Evolutionary conservation across 1,284 basidiomycete genomes (phyloP).

Genomic region (Ustilago sp.): DNA sequence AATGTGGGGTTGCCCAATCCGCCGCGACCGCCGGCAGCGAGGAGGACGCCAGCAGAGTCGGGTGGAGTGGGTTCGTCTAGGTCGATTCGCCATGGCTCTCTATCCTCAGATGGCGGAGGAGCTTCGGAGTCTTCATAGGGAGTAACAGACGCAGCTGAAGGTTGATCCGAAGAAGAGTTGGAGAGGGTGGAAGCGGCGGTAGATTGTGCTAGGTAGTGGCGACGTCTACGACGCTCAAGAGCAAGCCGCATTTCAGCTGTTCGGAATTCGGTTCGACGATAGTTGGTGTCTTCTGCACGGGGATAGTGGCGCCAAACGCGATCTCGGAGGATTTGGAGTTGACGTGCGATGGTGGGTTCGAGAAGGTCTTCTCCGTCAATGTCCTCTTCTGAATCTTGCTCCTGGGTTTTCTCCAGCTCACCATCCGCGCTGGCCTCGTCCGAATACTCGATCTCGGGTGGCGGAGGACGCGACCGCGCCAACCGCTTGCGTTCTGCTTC

Average conservation of each 20-base stretch:
- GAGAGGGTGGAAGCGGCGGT: conserved; percentile 20
- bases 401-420: conserved; percentile 9
- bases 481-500: conserved; percentile 24
- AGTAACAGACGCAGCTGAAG: conserved; percentile 48
- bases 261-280: conserved; percentile 58
- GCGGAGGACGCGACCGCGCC: conserved; percentile 14
- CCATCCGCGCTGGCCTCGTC: neutral
- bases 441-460: conserved; percentile 29
- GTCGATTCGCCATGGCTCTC: conserved; percentile 54
- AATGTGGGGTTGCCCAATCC: conserved; percentile 94
- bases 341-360: conserved; percentile 39
- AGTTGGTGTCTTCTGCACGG: conserved; percentile 63
- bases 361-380: conserved; percentile 47
- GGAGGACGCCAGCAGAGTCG: conserved; percentile 55
- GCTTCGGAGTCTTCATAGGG: conserved; percentile 31
- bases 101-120: neutral
- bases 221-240: conserved; percentile 51
- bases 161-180: conserved; percentile 19
- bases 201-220: conserved; percentile 19
- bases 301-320: conserved; percentile 68
- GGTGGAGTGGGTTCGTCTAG: conserved; percentile 57
- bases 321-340: conserved; percentile 52
- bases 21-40: conserved; percentile 79
- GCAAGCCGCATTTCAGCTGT: conserved; percentile 60
- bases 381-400: conserved; percentile 17